These are phyloP conservation scores for Pestalotiopsis sp. DNA, from an alignment of 2,329 filamentous ascomycete species.

Conservation along the genomic window DNA sequence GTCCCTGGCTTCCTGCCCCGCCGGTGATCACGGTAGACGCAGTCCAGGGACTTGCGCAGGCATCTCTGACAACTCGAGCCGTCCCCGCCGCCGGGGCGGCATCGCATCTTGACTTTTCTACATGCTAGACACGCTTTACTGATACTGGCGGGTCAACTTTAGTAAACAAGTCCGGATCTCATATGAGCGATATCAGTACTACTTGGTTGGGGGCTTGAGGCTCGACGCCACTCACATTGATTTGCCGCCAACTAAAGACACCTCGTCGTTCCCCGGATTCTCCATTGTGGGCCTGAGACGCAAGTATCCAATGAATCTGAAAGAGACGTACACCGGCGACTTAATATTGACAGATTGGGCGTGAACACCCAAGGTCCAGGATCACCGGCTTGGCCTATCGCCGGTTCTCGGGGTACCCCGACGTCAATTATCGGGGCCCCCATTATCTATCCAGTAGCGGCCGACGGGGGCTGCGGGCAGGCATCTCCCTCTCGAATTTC, in stretches of 20 bases:
- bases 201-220: too few species aligned
- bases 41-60: constrained; percentile 35
- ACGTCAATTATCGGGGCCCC: background rate
- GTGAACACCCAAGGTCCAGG: background rate
- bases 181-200: background rate
- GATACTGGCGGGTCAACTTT: background rate
- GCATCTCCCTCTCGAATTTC: background rate
- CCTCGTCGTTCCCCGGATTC: background rate
- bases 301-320: background rate
- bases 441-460: background rate
- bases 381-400: background rate
- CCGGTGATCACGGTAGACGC: constrained; percentile 37
- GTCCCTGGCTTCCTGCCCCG: constrained; percentile 38
- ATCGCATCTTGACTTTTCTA: constrained; percentile 40
- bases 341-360: background rate
- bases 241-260: background rate
- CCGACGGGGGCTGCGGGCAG: background rate
- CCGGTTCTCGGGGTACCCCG: background rate
- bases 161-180: background rate
- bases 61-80: constrained; percentile 35
- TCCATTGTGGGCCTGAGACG: background rate
- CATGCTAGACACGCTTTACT: constrained; percentile 35
- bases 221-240: background rate
- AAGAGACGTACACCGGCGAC: background rate
- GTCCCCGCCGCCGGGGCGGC: constrained; percentile 22